These are phyloP conservation scores for Chaetoceros muelleri DNA, from an alignment of 108 stramenopile species.

Conservation along the genomic window DNA sequence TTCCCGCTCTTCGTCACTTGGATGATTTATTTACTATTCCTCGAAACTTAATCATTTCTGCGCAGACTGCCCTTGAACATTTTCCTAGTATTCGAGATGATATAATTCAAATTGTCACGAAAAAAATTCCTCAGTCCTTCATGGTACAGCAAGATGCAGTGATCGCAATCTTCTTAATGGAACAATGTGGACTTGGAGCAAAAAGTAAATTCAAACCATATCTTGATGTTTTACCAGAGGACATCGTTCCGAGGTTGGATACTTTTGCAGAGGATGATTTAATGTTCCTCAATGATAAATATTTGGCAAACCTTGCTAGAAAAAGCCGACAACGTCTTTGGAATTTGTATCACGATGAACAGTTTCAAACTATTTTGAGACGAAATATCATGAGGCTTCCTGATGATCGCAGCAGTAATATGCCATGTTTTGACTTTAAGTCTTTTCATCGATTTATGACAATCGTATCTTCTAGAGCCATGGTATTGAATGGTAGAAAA, in stretches of 20 bases:
- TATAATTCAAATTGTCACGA: background rate
- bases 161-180: background rate
- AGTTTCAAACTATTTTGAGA: background rate
- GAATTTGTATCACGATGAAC: background rate
- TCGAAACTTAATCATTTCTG: background rate
- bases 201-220: background rate
- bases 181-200: background rate
- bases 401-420: background rate
- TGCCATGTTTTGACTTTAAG: background rate
- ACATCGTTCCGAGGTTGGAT: background rate
- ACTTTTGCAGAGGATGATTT: background rate
- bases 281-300: background rate
- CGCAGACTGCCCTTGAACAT: background rate
- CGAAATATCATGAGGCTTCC: background rate
- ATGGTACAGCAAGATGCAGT: background rate
- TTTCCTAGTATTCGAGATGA: background rate
- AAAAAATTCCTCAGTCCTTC: background rate
- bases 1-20: background rate
- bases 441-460: slow-evolving; percentile 44
- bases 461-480: slow-evolving; percentile 51
- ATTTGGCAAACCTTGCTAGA: background rate
- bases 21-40: background rate
- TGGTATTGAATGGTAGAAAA: slow-evolving; percentile 56
- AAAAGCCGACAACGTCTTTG: background rate
- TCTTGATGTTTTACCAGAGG: background rate